A percentile compares a stretch with the other conserved stretches of the same genome.
phyloP scores from a whole-genome alignment of 164 flowering plant species.

The Buxus sempervirens region DNA sequence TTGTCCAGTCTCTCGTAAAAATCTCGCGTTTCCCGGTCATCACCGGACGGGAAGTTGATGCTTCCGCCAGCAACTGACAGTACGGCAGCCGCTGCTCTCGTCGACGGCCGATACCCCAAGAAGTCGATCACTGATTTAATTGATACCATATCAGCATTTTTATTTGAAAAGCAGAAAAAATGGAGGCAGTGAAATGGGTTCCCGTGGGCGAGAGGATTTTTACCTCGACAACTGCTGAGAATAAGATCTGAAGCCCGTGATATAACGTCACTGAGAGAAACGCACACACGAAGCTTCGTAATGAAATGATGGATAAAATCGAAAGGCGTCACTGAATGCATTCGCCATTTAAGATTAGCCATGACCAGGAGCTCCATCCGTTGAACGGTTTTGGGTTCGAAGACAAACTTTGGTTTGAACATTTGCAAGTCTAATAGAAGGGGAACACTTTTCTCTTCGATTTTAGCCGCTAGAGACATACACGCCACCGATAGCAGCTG shows the following conservation, averaged over 20 bases:
- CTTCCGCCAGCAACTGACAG: conserved; percentile 30
- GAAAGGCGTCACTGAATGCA: conserved; percentile 59
- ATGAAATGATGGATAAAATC: conserved; percentile 49
- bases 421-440: conserved; percentile 51
- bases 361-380: conserved; percentile 67
- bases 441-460: conserved; percentile 66
- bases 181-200: background rate
- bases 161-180: background rate
- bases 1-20: conserved; percentile 33
- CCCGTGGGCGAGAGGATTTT: background rate
- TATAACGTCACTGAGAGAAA: conserved; percentile 6
- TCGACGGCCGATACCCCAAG: conserved; percentile 47
- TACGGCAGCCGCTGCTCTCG: conserved; percentile 60
- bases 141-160: background rate
- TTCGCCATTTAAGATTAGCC: conserved; percentile 53
- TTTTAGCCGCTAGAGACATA: conserved; percentile 70
- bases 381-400: conserved; percentile 55
- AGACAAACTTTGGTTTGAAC: conserved; percentile 40
- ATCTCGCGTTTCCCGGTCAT: background rate
- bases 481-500: conserved; percentile 74
- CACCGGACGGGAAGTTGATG: conserved; percentile 10
- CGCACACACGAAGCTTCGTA: conserved; percentile 22
- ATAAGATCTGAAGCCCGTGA: conserved; percentile 45
- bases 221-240: conserved; percentile 53
- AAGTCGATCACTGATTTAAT: conserved; percentile 43